A percentile compares a stretch with the other conserved stretches of the same genome.
Conservation (phyloP, 257 asterid species). For the Forsythia viridissima region DNA sequence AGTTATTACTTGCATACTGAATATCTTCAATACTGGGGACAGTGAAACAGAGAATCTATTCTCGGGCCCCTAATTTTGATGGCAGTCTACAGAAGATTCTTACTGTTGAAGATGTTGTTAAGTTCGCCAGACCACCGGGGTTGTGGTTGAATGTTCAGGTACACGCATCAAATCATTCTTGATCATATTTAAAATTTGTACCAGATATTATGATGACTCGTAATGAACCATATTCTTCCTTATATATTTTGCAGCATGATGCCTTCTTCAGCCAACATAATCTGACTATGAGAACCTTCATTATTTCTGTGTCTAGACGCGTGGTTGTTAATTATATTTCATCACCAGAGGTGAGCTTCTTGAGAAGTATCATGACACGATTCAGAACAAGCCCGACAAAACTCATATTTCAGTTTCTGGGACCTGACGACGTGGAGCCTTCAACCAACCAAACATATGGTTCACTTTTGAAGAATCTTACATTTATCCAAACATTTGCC, state of each 20-base stretch:
- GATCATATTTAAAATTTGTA: slow-evolving; percentile 1
- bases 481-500: slow-evolving; percentile 66
- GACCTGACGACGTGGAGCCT: slow-evolving; percentile 46
- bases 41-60: slow-evolving; percentile 61
- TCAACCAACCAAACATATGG: slow-evolving; percentile 66
- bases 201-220: slow-evolving; percentile 9
- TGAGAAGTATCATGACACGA: slow-evolving; percentile 45
- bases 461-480: slow-evolving; percentile 57
- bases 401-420: slow-evolving; percentile 62
- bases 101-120: slow-evolving; percentile 40
- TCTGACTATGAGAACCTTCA: slow-evolving; percentile 64
- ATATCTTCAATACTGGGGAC: slow-evolving; percentile 29
- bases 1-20: slow-evolving; percentile 23
- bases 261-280: slow-evolving; percentile 63
- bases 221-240: slow-evolving; percentile 11
- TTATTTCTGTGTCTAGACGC: slow-evolving; percentile 47
- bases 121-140: slow-evolving; percentile 35
- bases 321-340: slow-evolving; percentile 51
- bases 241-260: slow-evolving; percentile 55
- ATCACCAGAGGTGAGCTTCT: slow-evolving; percentile 78
- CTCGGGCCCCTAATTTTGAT: slow-evolving; percentile 50
- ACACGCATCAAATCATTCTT: slow-evolving; percentile 18
- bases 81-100: slow-evolving; percentile 35
- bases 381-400: slow-evolving; percentile 50
- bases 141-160: slow-evolving; percentile 80